These are phyloP conservation scores for Euryodendron excelsum DNA, from an alignment of 148 eudicot genomes.

Conservation along the genomic window DNA sequence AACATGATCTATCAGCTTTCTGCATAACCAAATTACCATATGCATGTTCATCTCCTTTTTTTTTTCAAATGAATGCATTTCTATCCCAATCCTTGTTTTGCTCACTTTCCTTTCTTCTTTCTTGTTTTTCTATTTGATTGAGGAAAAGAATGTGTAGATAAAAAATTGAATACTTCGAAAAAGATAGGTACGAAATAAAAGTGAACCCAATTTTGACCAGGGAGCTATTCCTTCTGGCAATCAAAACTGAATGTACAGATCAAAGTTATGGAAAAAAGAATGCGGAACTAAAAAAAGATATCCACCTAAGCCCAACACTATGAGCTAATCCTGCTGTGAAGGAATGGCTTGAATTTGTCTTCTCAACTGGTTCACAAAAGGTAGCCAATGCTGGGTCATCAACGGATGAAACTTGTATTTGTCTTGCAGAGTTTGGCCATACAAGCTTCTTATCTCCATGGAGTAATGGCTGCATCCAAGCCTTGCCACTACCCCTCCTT, in stretches of 20 bases:
- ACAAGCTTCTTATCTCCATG: slow-evolving; percentile 26
- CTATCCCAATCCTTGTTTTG: not conserved
- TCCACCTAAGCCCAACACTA: slow-evolving; percentile 46
- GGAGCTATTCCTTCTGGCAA: not conserved
- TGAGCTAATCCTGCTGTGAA: slow-evolving; percentile 50
- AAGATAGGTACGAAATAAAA: not conserved
- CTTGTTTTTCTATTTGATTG: not conserved
- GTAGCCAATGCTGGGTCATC: slow-evolving; percentile 51
- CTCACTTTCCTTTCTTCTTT: not conserved
- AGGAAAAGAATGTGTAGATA: not conserved
- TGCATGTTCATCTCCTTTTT: not conserved
- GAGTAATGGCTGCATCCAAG: slow-evolving; percentile 52
- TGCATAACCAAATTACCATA: not conserved
- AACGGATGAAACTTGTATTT: slow-evolving; percentile 36
- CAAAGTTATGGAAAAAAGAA: not conserved
- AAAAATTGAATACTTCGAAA: not conserved
- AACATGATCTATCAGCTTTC: slow-evolving; percentile 3
- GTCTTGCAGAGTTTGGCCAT: slow-evolving; percentile 45
- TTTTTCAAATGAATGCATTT: not conserved
- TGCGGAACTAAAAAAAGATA: not conserved
- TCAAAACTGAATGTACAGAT: not conserved
- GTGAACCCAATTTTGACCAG: not conserved
- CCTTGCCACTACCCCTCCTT: slow-evolving; percentile 28
- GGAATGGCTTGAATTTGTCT: slow-evolving; percentile 47
- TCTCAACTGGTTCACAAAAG: slow-evolving; percentile 54